Conservation (phyloP, 345 rosid species). For the Salix koriyanagi region DNA sequence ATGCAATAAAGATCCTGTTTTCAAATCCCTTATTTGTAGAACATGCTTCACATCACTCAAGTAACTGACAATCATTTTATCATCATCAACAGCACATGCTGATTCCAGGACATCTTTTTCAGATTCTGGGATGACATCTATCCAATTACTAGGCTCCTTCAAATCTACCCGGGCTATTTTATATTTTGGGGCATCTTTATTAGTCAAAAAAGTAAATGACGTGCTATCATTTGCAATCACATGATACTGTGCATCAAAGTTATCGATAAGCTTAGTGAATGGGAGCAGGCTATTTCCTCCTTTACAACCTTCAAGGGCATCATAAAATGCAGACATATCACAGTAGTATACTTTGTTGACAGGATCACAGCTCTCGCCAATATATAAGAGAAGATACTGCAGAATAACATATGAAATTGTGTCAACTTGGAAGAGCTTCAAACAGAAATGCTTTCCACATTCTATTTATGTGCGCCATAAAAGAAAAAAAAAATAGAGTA, state of each 20-base stretch:
- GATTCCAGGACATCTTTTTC: conserved; percentile 79
- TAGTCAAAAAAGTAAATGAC: conserved; percentile 67
- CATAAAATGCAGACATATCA: conserved; percentile 57
- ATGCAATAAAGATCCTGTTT: conserved; percentile 69
- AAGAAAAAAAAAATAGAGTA: background rate
- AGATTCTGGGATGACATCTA: conserved; percentile 63
- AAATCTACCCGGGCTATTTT: conserved; percentile 78
- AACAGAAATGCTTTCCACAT: background rate
- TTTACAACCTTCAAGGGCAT: conserved; percentile 62
- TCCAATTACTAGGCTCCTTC: conserved; percentile 69
- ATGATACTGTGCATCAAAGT: conserved; percentile 58
- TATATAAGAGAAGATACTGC: conserved; percentile 68
- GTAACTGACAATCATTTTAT: conserved; percentile 71
- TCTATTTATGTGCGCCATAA: background rate
- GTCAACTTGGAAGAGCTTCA: background rate
- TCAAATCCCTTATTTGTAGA: conserved; percentile 74
- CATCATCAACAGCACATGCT: conserved; percentile 57
- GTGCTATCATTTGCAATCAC: conserved; percentile 69
- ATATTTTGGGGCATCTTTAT: conserved; percentile 79
- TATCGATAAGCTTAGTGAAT: conserved; percentile 72
- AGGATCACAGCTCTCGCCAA: conserved; percentile 64
- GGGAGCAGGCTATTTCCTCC: conserved; percentile 51
- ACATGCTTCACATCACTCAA: conserved; percentile 81
- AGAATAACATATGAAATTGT: conserved; percentile 8
- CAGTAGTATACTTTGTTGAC: conserved; percentile 77